A percentile compares a stretch with the other conserved stretches of the same genome.
Evolutionary conservation across 306 rosid genomes (phyloP).

Genomic region (Quercus parvula): DNA sequence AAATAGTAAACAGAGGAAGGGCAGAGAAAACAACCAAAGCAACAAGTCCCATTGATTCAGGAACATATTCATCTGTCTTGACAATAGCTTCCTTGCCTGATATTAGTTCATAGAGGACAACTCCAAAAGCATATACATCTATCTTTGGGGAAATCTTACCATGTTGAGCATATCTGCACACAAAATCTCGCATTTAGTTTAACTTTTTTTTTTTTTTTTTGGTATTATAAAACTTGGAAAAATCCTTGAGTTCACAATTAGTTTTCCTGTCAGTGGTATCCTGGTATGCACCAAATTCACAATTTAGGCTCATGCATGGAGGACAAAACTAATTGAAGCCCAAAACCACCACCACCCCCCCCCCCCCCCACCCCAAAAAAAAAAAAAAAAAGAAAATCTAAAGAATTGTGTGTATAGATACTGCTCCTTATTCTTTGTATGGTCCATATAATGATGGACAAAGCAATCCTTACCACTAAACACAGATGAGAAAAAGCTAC

Average conservation of each 20-base stretch:
- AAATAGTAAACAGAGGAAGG: background rate
- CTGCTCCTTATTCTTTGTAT: background rate
- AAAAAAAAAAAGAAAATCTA: too few species aligned
- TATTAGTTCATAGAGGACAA: constrained; percentile 61
- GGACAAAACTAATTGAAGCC: background rate
- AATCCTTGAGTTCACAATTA: too few species aligned
- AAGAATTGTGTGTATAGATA: background rate
- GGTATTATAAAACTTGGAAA: background rate
- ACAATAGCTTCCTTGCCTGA: constrained; percentile 63
- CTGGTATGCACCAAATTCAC: background rate
- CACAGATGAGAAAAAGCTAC: constrained; percentile 8
- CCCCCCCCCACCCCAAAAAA: too few species aligned
- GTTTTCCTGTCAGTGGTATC: background rate
- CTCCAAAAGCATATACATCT: constrained; percentile 78
- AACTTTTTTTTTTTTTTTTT: background rate
- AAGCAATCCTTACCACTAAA: background rate
- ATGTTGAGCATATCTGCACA: constrained; percentile 58
- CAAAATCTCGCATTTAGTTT: constrained; percentile 12
- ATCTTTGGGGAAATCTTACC: constrained; percentile 64
- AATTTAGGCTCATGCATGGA: background rate
- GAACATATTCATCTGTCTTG: constrained; percentile 42
- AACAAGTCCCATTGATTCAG: constrained; percentile 59
- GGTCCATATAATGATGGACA: background rate
- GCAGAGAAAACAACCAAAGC: constrained; percentile 47
- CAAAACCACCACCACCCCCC: fast-evolving